Conservation (phyloP, 1,284 basidiomycete genomes). For the Taiwanofungus camphoratus region DNA sequence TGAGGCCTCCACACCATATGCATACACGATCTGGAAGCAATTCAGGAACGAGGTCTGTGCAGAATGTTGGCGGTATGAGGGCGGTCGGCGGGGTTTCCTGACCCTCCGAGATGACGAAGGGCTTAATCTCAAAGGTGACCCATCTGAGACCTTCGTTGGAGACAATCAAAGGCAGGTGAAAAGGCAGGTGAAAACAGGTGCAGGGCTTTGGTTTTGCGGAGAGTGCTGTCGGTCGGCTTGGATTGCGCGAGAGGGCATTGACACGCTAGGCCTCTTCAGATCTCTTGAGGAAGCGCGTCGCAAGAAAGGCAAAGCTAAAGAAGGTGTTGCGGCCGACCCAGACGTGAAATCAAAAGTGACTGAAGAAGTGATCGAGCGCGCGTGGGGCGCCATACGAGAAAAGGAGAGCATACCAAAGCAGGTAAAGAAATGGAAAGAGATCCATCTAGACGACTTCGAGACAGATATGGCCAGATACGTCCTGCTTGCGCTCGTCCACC, state of each 20-base stretch:
- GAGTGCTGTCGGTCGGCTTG: constrained; percentile 40
- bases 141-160: too few species aligned
- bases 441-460: constrained; percentile 28
- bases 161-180: background rate
- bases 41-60: constrained; percentile 63
- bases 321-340: constrained; percentile 11
- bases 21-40: constrained; percentile 28
- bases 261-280: constrained; percentile 25
- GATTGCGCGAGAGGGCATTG: constrained; percentile 30
- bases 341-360: constrained; percentile 14
- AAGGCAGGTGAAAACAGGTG: constrained; percentile 13
- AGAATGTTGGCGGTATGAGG: constrained; percentile 55
- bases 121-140: background rate
- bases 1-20: constrained; percentile 22
- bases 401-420: constrained; percentile 20
- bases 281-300: constrained; percentile 30
- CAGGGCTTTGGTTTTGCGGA: constrained; percentile 52
- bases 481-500: constrained; percentile 23
- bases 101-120: constrained; percentile 23
- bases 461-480: constrained; percentile 29
- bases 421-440: constrained; percentile 20
- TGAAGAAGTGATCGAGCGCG: constrained; percentile 15
- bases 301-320: constrained; percentile 23
- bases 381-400: constrained; percentile 19
- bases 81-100: constrained; percentile 30